These are phyloP conservation scores for Tolypocladium endophyticum DNA, from an alignment of 2,329 filamentous ascomycete species.

Conservation along the genomic window DNA sequence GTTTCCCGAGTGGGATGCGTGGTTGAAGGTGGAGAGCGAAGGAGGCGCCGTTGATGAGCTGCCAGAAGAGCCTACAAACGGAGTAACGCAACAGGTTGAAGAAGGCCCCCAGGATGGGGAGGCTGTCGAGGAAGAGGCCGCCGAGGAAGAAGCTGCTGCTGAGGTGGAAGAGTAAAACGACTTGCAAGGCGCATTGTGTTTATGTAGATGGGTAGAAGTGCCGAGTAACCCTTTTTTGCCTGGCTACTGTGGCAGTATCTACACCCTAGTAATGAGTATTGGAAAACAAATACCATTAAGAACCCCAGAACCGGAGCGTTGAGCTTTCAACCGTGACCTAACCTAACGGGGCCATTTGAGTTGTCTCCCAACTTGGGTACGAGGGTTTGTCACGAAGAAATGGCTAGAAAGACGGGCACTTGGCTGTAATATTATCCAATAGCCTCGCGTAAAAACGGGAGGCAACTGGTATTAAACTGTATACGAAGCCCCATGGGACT, in stretches of 20 bases:
- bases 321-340: neutral
- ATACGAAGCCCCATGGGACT: neutral
- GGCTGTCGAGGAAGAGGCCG: constrained; percentile 11
- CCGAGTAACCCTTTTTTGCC: neutral
- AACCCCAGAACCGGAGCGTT: neutral
- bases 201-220: neutral
- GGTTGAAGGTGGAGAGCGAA: constrained; percentile 68
- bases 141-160: constrained; percentile 14
- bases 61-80: constrained; percentile 1
- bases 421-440: neutral
- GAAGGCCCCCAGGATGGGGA: constrained; percentile 11
- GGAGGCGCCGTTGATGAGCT: constrained; percentile 32
- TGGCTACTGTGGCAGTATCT: neutral
- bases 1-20: constrained; percentile 95
- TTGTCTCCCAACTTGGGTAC: no score
- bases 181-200: constrained; percentile 11
- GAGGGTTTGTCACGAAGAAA: neutral
- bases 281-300: neutral
- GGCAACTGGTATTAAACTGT: neutral
- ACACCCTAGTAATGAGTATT: neutral
- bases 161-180: constrained; percentile 11
- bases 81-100: constrained; percentile 8
- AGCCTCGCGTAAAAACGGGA: neutral
- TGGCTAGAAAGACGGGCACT: neutral
- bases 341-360: neutral